Conservation (phyloP, 352 stramenopile genomes). For the Thalassiosira livingstoniorum region DNA sequence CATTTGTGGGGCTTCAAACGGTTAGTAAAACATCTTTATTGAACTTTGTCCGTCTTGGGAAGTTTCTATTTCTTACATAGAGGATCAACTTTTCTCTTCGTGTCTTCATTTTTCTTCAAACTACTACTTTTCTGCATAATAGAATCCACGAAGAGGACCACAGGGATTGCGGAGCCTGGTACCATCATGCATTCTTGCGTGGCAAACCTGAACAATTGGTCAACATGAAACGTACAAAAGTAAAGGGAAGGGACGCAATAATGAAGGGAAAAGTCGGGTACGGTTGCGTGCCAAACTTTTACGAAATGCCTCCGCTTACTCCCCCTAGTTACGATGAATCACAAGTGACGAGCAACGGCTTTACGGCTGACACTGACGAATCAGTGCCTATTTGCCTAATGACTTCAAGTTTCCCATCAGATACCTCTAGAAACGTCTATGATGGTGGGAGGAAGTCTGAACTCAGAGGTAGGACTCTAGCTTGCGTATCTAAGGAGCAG, state of each 20-base stretch:
- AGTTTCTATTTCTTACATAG: not conserved
- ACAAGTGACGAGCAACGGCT: no score
- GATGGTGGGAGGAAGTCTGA: no score
- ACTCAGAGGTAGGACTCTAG: no score
- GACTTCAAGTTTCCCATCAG: no score
- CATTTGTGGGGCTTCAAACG: slow-evolving; percentile 84
- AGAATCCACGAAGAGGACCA: slow-evolving; percentile 10
- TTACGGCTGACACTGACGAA: no score
- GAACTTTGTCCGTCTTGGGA: not conserved
- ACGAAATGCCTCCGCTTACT: no score
- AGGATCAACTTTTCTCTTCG: not conserved
- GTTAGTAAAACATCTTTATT: slow-evolving; percentile 15
- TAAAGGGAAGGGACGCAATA: slow-evolving; percentile 27
- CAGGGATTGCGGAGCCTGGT: slow-evolving; percentile 22
- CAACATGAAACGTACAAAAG: slow-evolving; percentile 26
- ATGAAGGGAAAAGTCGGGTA: not conserved
- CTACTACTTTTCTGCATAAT: slow-evolving; percentile 1
- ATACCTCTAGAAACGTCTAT: no score
- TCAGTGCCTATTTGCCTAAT: no score
- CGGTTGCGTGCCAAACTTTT: not conserved
- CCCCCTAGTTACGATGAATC: no score
- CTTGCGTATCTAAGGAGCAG: no score
- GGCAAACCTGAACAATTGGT: slow-evolving; percentile 8
- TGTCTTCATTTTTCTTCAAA: no score
- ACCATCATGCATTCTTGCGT: slow-evolving; percentile 33